Base-by-base conservation (phyloP, 1,139 yeast species). In the Citeromyces hawaiiensis region DNA sequence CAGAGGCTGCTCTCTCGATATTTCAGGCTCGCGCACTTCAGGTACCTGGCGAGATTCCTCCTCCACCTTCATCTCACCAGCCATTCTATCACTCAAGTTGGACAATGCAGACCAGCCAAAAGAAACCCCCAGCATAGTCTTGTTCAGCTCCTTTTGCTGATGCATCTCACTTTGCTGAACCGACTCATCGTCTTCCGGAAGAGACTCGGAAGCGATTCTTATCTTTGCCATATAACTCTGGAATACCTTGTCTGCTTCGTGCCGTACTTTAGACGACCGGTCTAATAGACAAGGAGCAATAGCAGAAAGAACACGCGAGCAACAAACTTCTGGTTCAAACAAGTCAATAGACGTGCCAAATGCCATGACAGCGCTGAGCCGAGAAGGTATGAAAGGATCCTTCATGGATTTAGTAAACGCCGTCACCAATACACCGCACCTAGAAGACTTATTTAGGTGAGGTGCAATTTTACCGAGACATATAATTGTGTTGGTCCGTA, bases 251-350 rank as follows among this genome's bases (percentile, higher is more conserved):
- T 73, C 74, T 0, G 96, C 94, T 50, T 81, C 85, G 1, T 57
- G 57, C 42, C 97, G 66, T 1, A 88, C 91, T 41, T 72, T 69
- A 1, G 74, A 67, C 42, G 80, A 79, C 42, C 66, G 70, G 54
- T 91, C 98, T 57, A 91, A 69, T 43, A 91, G 63, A 0, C 91
- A 75, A 1, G 93, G 85, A 0, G 95, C 88, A 44, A 91, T 70
- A 5, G 87, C 86, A 0, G 95, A 93, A 44, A 91, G 59, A n/a
- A 88, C 72, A 53, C 81, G 83, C 30, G 78, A 74, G 45, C 95
- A 83, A 42, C 87, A 79, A 40, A 87, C 83, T 21, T 75, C 83
- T 3, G 87, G 76, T 1, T 81, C 63, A 50, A 87, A 87, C 39
- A 70, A 73, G 7, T 76, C 78, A 23, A 78, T 63, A 17, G 85